Evolutionary conservation across 129 eudicot species (phyloP).

Genomic region (Silybum marianum): DNA sequence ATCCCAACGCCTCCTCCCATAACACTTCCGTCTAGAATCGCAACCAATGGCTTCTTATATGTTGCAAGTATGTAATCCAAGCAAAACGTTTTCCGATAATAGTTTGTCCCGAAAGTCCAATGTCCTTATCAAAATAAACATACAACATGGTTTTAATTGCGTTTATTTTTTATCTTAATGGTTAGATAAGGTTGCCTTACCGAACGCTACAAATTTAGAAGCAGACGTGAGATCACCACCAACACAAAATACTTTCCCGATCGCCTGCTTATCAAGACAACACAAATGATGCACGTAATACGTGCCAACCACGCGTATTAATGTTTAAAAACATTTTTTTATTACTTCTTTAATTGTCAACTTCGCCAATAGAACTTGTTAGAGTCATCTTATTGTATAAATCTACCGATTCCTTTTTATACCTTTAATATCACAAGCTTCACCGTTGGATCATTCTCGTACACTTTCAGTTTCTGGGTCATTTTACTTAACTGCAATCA

Average conservation of each 20-base stretch:
- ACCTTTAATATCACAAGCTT: slow-evolving; percentile 51
- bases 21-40: slow-evolving; percentile 44
- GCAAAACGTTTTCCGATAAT: slow-evolving; percentile 38
- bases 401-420: background rate
- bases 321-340: background rate
- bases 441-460: slow-evolving; percentile 46
- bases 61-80: slow-evolving; percentile 52
- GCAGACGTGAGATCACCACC: slow-evolving; percentile 56
- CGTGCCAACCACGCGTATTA: background rate
- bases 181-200: slow-evolving; percentile 18
- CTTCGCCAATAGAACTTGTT: background rate
- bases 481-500: slow-evolving; percentile 36
- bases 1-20: slow-evolving; percentile 73
- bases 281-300: background rate
- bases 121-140: slow-evolving; percentile 34
- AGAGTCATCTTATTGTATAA: background rate
- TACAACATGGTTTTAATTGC: background rate
- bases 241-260: slow-evolving; percentile 51
- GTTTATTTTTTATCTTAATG: background rate
- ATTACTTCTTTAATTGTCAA: background rate
- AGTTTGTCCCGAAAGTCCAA: slow-evolving; percentile 46
- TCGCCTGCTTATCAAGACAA: slow-evolving; percentile 34
- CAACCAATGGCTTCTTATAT: slow-evolving; percentile 46
- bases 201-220: slow-evolving; percentile 22
- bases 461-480: slow-evolving; percentile 28